Evolutionary conservation across 345 rosid species (phyloP), one percentile per base, ranked within the genome.

Genomic region (Lepidium didymum): DNA sequence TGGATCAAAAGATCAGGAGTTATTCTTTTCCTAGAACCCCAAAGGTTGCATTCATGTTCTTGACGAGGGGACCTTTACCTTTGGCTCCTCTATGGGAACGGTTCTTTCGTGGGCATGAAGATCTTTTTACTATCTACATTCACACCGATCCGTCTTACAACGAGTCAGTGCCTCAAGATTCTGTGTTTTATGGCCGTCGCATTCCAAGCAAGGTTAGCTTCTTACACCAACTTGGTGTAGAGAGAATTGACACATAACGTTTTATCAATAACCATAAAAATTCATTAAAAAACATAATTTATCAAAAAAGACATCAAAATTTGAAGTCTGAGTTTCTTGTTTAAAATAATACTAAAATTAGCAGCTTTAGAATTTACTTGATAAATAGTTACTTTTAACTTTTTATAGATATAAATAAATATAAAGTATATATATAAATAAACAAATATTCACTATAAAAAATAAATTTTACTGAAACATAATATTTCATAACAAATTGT

Each of bases 31-130:
- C 79, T n/a, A 72, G 86, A 58, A 77, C 77, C 43, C 98, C 85
- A 1, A 89, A 86, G 52, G 85, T 92, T 45, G 98, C 96, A 2
- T 92, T 89, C 83, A 36, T 89, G 98, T 92, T 89, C 83, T 75
- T 92, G 82, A 83, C 85, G 1, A 83, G 80, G 51, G 95, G 95
- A 14, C 85, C 86, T 16, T 85, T 92, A 75, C 55, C 84, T 29
- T 69, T 92, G 79, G 91, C 91, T 78, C 89, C 92, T 10, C 53
- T 92, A 55, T 92, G 98, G 95, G 98, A 89, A 64, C 79, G 46
- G 57, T 92, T 89, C 79, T 92, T 92, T 75, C 55, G 72, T 62
- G 92, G 96, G 0, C 62, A 87, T 57, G 67, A 83, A 62, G 88
- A 72, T 25, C 45, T 82, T 23, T 92, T 83, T 64, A 84, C 82